Conservation (phyloP, 805 yeast species). For the Candida odintsovae region DNA sequence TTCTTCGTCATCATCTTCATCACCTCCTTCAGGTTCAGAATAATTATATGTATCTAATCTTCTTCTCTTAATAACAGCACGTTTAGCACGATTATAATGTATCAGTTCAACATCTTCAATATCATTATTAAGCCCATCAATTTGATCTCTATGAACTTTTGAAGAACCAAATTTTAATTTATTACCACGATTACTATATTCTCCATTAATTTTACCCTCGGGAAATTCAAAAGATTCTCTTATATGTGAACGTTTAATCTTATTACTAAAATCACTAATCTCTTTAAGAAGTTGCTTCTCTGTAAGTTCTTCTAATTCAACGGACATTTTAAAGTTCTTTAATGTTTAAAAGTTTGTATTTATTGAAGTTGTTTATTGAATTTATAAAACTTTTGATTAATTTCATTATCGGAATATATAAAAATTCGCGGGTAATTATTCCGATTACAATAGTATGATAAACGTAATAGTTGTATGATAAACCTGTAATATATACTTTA, state of each 20-base stretch:
- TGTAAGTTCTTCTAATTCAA: neutral
- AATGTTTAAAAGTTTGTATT: too few relatives aligned
- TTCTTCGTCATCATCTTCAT: slow-evolving; percentile 29
- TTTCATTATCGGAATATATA: too few relatives aligned
- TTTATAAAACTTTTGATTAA: too few relatives aligned
- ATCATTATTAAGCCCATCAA: slow-evolving; percentile 30
- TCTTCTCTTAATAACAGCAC: slow-evolving; percentile 27
- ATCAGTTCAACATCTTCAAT: slow-evolving; percentile 18
- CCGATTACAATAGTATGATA: too few relatives aligned
- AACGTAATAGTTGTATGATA: too few relatives aligned
- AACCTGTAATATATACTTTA: too few relatives aligned
- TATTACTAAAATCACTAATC: slow-evolving; percentile 10
- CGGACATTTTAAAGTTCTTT: neutral
- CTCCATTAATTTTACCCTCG: slow-evolving; percentile 24
- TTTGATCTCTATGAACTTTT: slow-evolving; percentile 37
- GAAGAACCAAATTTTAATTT: slow-evolving; percentile 48
- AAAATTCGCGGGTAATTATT: too few relatives aligned
- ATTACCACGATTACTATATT: slow-evolving; percentile 49
- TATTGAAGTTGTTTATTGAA: too few relatives aligned
- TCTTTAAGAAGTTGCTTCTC: slow-evolving; percentile 3
- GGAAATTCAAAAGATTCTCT: neutral
- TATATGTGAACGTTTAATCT: slow-evolving; percentile 7
- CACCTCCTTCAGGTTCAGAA: slow-evolving; percentile 21
- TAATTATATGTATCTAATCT: slow-evolving; percentile 17
- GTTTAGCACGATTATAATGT: slow-evolving; percentile 26